Percentiles rank a stretch among this genome's conserved stretches.
Evolutionary conservation across 1,139 yeast genomes (phyloP).

Genomic region (Kluyveromyces sp.): DNA sequence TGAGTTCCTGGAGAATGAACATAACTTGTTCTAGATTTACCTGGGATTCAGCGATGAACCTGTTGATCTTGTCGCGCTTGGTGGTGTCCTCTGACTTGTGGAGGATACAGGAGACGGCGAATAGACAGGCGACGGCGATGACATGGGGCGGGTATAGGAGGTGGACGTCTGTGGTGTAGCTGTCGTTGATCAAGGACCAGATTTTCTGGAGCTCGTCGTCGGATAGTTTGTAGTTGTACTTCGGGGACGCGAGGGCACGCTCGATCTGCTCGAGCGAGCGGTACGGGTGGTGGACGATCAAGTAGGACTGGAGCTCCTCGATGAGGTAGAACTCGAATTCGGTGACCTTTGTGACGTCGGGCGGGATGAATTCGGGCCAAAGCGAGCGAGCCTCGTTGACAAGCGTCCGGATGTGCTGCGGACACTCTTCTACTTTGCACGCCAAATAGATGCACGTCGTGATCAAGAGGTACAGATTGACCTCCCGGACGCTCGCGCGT

Average conservation of each 20-base stretch:
- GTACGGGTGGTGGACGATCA: conserved; percentile 87
- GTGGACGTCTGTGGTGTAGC: conserved; percentile 81
- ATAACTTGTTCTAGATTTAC: conserved; percentile 68
- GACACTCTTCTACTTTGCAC: conserved; percentile 91
- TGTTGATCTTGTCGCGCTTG: conserved; percentile 38
- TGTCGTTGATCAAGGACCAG: conserved; percentile 87
- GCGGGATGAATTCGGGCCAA: conserved; percentile 95
- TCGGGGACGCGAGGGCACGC: conserved; percentile 36
- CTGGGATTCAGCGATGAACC: conserved; percentile 66
- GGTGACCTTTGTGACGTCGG: conserved; percentile 86
- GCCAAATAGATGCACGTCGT: conserved; percentile 86
- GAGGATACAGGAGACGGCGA: conserved; percentile 22
- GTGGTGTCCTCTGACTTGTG: conserved; percentile 6
- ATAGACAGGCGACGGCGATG: conserved; percentile 73
- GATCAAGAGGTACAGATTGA: conserved; percentile 70
- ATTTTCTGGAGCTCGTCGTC: conserved; percentile 73
- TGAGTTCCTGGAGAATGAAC: conserved; percentile 74
- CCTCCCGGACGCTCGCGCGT: conserved; percentile 66
- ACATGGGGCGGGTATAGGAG: conserved; percentile 83
- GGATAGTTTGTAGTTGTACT: conserved; percentile 24
- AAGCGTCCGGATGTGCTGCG: conserved; percentile 82
- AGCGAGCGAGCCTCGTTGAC: conserved; percentile 77
- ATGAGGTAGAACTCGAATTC: conserved; percentile 91
- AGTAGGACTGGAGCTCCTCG: conserved; percentile 77
- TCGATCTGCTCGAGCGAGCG: conserved; percentile 57